Conservation (phyloP, 257 asterid species). For the Fraxinus excelsior region DNA sequence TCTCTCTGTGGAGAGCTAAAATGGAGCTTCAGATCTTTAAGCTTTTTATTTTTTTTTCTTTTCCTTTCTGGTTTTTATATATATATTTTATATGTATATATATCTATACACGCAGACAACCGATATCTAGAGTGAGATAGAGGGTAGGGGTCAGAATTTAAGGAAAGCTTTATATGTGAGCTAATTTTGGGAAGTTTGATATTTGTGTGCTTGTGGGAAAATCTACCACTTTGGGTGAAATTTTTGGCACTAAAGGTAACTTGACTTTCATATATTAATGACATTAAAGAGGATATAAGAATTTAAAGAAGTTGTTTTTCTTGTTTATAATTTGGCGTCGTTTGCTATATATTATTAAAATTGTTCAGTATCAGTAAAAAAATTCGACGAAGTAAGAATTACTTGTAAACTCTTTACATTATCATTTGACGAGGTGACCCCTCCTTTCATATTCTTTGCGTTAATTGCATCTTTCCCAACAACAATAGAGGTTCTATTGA, state of each 20-base stretch:
- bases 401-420: too few species aligned
- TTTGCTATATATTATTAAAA: too few species aligned
- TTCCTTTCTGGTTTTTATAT: slow-evolving; percentile 4
- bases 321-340: too few species aligned
- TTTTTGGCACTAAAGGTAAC: too few species aligned
- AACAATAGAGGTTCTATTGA: neutral
- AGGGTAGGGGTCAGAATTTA: slow-evolving; percentile 12
- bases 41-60: slow-evolving; percentile 24
- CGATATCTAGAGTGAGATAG: slow-evolving; percentile 12
- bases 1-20: slow-evolving; percentile 49
- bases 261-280: too few species aligned
- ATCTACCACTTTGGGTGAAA: neutral
- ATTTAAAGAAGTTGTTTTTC: too few species aligned
- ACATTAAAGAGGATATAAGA: neutral
- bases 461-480: neutral
- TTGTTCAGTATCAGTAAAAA: too few species aligned
- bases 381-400: too few species aligned
- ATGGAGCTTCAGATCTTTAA: slow-evolving; percentile 53
- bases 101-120: neutral
- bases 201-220: neutral
- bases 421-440: too few species aligned
- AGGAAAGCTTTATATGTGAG: slow-evolving; percentile 17
- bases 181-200: neutral
- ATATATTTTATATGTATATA: too few species aligned
- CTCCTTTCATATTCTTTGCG: neutral